Percentiles rank a stretch among this genome's conserved stretches.
Evolutionary conservation across 2,329 filamentous ascomycete genomes (phyloP).

Genomic region (Microcyclospora tardicrescens): DNA sequence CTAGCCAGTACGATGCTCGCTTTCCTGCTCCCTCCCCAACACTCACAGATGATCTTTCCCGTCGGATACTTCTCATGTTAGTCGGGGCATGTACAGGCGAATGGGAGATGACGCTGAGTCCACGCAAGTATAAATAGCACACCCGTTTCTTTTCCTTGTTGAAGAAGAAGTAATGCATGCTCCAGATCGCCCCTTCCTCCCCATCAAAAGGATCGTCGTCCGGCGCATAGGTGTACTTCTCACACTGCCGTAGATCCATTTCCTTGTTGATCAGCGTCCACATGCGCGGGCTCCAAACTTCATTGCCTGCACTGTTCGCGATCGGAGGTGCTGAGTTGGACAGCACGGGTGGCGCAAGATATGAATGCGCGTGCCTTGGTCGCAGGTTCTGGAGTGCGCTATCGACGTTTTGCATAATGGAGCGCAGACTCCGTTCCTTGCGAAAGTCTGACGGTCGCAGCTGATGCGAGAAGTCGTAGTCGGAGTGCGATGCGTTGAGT

Average conservation of each 20-base stretch:
- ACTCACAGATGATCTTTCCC: neutral
- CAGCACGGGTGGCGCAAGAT: constrained; percentile 12
- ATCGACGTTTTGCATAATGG: constrained; percentile 78
- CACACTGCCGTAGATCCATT: constrained; percentile 82
- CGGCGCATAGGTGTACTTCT: constrained; percentile 78
- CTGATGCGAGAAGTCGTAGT: constrained; percentile 95
- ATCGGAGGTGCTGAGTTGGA: constrained; percentile 15
- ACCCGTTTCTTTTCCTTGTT: constrained; percentile 86
- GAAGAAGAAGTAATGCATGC: constrained; percentile 94
- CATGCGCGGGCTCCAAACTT: constrained; percentile 72
- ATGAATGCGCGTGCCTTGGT: constrained; percentile 31
- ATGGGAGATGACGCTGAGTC: constrained; percentile 63
- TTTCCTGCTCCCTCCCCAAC: constrained; percentile 53
- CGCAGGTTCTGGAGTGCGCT: constrained; percentile 77
- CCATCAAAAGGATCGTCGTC: constrained; percentile 83
- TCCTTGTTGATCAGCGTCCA: constrained; percentile 90
- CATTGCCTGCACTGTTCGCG: constrained; percentile 13
- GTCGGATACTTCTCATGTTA: constrained; percentile 27
- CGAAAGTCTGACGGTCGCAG: constrained; percentile 82
- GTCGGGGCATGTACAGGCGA: constrained; percentile 38
- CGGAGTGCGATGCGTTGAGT: constrained; percentile 84
- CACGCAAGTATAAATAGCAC: constrained; percentile 83
- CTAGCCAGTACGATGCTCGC: constrained; percentile 79
- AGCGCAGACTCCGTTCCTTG: constrained; percentile 64
- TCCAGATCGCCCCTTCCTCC: constrained; percentile 89